Percentiles rank a stretch among this genome's conserved stretches.
phyloP scores from a whole-genome alignment of 2,329 filamentous ascomycete genomes.

The Aspergillus hiratsukae region DNA sequence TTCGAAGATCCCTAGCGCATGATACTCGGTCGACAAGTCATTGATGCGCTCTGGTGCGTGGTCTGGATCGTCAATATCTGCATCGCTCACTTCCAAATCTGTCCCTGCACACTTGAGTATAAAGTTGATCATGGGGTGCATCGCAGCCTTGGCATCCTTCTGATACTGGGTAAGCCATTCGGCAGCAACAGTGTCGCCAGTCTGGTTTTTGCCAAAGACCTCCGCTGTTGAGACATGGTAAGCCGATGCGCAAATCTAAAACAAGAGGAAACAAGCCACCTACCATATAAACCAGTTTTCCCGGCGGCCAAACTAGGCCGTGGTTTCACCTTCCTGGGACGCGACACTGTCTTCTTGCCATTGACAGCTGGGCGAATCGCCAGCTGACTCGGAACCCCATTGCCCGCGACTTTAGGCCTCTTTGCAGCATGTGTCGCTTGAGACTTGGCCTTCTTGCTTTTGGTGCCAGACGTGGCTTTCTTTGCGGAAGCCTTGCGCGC shows the following conservation, averaged over 20 bases:
- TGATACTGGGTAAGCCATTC: slow-evolving; percentile 56
- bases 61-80: slow-evolving; percentile 87
- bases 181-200: slow-evolving; percentile 53
- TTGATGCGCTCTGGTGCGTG: slow-evolving; percentile 72
- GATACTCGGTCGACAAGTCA: slow-evolving; percentile 84
- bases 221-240: slow-evolving; percentile 44
- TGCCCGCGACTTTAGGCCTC: slow-evolving; percentile 54
- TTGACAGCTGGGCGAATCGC: slow-evolving; percentile 52
- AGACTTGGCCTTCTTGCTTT: slow-evolving; percentile 30
- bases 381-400: slow-evolving; percentile 44
- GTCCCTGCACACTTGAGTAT: slow-evolving; percentile 70
- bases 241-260: slow-evolving; percentile 13
- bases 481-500: slow-evolving; percentile 30
- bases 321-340: slow-evolving; percentile 47
- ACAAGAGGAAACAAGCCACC: slow-evolving; percentile 14
- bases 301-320: slow-evolving; percentile 50
- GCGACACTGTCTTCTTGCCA: slow-evolving; percentile 41
- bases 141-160: slow-evolving; percentile 50
- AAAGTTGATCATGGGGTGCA: slow-evolving; percentile 59
- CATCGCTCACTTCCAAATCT: slow-evolving; percentile 68
- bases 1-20: slow-evolving; percentile 77
- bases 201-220: slow-evolving; percentile 54
- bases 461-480: slow-evolving; percentile 34
- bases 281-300: slow-evolving; percentile 56
- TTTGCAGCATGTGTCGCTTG: slow-evolving; percentile 39